These are phyloP conservation scores for Pugionium dolabratum DNA, from an alignment of 345 rosid genomes.

Conservation along the genomic window DNA sequence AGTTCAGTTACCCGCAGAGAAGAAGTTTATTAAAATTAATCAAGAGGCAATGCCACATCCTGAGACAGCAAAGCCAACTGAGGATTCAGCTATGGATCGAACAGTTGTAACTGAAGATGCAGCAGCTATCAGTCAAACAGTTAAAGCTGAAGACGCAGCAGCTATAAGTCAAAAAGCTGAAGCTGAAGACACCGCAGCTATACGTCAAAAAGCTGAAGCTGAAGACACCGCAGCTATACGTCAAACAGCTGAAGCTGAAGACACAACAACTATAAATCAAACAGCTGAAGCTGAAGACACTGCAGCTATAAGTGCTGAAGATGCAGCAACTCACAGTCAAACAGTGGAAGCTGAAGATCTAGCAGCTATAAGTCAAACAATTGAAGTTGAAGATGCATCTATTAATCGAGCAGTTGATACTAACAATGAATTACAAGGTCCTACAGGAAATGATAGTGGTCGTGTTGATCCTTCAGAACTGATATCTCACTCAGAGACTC, in stretches of 20 bases:
- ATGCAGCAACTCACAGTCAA: background rate
- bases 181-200: background rate
- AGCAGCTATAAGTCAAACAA: background rate
- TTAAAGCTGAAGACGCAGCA: background rate
- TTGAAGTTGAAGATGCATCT: conserved; percentile 34
- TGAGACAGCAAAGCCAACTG: conserved; percentile 21
- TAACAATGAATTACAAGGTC: conserved; percentile 18
- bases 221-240: conserved; percentile 10
- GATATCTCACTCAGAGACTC: conserved; percentile 25
- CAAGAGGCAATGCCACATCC: conserved; percentile 35
- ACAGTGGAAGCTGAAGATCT: conserved; percentile 9
- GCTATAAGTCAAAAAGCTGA: background rate
- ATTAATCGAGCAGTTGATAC: conserved; percentile 22
- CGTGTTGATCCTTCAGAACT: conserved; percentile 24
- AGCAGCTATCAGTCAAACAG: background rate
- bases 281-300: conserved; percentile 6
- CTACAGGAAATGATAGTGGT: background rate
- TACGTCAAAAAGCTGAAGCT: conserved; percentile 1
- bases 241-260: conserved; percentile 7
- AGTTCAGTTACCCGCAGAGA: conserved; percentile 60
- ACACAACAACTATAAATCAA: background rate
- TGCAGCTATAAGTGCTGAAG: background rate
- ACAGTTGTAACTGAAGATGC: conserved; percentile 21
- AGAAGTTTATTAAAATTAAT: conserved; percentile 47
- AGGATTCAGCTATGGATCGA: background rate